Percentiles rank a stretch among this genome's conserved stretches.
Evolutionary conservation across 2,329 filamentous ascomycete genomes (phyloP).

Genomic region (Alternaria novae-zelandiae): DNA sequence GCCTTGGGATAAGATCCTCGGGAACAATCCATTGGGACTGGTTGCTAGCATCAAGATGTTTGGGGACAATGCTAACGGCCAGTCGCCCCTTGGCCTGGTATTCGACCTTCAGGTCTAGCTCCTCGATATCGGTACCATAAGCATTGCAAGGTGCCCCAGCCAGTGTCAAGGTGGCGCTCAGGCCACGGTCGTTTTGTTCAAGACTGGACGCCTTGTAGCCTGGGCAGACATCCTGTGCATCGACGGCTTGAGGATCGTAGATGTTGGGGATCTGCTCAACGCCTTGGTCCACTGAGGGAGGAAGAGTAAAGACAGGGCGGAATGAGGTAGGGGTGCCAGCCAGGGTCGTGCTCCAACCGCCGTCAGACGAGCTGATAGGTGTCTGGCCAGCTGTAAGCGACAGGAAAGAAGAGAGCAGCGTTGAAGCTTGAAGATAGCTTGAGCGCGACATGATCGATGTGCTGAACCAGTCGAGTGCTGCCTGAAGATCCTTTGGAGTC

Average conservation of each 20-base stretch:
- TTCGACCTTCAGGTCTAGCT: conserved; percentile 70
- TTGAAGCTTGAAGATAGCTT: conserved; percentile 30
- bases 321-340: conserved; percentile 40
- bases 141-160: conserved; percentile 69
- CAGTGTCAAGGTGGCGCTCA: conserved; percentile 60
- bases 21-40: conserved; percentile 71
- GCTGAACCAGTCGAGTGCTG: conserved; percentile 18
- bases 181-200: conserved; percentile 53
- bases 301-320: conserved; percentile 46
- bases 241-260: conserved; percentile 66
- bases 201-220: conserved; percentile 64
- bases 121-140: conserved; percentile 76
- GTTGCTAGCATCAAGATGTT: conserved; percentile 66
- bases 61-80: conserved; percentile 73
- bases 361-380: conserved; percentile 25
- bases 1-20: conserved; percentile 66
- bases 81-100: conserved; percentile 71
- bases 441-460: conserved; percentile 31
- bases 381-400: conserved; percentile 30
- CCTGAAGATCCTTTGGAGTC: conserved; percentile 1
- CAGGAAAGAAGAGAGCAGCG: conserved; percentile 31
- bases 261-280: conserved; percentile 63
- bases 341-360: conserved; percentile 31
- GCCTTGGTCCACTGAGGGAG: conserved; percentile 44
- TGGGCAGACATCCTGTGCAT: conserved; percentile 69